Evolutionary conservation across 2,329 filamentous ascomycete species (phyloP).

Genomic region (Fusarium sp.): DNA sequence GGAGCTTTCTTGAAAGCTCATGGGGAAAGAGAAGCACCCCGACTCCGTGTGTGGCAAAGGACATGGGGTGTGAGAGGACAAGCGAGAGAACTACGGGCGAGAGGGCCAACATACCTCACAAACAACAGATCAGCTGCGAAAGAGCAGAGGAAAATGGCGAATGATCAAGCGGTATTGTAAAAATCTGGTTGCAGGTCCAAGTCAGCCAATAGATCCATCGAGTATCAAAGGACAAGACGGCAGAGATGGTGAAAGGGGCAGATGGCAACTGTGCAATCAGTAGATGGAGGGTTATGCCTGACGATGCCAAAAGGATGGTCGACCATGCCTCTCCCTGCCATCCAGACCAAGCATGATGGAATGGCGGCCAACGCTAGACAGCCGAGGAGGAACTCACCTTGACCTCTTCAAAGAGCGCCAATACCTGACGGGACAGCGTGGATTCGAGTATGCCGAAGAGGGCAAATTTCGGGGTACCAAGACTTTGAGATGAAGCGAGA

Average conservation of each 20-base stretch:
- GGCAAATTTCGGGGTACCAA: slow-evolving; percentile 61
- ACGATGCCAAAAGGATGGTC: background rate
- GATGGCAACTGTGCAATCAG: background rate
- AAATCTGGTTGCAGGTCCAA: slow-evolving; percentile 37
- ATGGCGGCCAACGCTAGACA: background rate
- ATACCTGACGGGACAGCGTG: slow-evolving; percentile 44
- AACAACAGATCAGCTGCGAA: slow-evolving; percentile 47
- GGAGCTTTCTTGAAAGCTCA: background rate
- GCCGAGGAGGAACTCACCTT: slow-evolving; percentile 36
- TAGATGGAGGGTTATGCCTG: background rate
- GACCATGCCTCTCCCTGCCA: background rate
- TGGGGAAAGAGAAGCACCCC: background rate
- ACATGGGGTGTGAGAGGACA: background rate
- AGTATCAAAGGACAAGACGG: background rate
- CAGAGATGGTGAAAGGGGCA: background rate
- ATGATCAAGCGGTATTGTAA: slow-evolving; percentile 43
- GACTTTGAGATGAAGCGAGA: slow-evolving; percentile 65
- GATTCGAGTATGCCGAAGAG: slow-evolving; percentile 45
- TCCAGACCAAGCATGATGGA: background rate
- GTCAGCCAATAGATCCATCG: background rate
- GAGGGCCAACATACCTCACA: slow-evolving; percentile 41
- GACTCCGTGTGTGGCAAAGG: background rate
- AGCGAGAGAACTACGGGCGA: background rate
- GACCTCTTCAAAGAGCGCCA: slow-evolving; percentile 39
- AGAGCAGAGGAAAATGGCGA: slow-evolving; percentile 45